Conservation (phyloP, 768 basidiomycete genomes). For the Amanita jacksonii region DNA sequence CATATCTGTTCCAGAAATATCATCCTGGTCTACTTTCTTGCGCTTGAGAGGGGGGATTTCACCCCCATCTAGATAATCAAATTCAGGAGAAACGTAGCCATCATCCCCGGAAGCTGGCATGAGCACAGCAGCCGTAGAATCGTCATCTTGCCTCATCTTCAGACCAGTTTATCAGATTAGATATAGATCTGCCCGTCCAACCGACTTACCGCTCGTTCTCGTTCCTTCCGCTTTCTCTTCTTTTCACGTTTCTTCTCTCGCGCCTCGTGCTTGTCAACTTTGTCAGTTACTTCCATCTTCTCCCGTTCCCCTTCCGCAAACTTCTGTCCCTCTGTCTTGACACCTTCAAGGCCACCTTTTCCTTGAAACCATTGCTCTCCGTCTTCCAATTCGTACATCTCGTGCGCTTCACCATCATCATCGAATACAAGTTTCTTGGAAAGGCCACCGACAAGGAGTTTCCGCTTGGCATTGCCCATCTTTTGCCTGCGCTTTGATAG, state of each 20-base stretch:
- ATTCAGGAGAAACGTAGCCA: slow-evolving; percentile 65
- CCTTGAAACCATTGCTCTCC: slow-evolving; percentile 61
- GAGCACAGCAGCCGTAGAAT: slow-evolving; percentile 27
- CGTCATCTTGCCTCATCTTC: slow-evolving; percentile 23
- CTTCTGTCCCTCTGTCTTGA: slow-evolving; percentile 51
- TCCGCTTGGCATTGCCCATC: slow-evolving; percentile 64
- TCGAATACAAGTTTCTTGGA: slow-evolving; percentile 82
- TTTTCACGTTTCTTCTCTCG: slow-evolving; percentile 85
- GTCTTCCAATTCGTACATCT: slow-evolving; percentile 76
- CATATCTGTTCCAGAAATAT: neutral
- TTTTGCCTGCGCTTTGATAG: slow-evolving; percentile 80
- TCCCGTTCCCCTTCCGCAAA: slow-evolving; percentile 70
- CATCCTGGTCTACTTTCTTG: slow-evolving; percentile 2
- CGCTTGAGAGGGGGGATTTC: slow-evolving; percentile 25
- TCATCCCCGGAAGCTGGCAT: slow-evolving; percentile 33
- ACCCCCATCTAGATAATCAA: slow-evolving; percentile 32
- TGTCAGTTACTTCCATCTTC: slow-evolving; percentile 62
- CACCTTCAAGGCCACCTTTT: slow-evolving; percentile 54
- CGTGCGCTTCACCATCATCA: slow-evolving; percentile 73
- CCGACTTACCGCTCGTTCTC: slow-evolving; percentile 39
- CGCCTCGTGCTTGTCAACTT: slow-evolving; percentile 71
- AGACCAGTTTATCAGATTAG: slow-evolving; percentile 9
- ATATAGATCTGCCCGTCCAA: neutral
- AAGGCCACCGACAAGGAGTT: slow-evolving; percentile 51
- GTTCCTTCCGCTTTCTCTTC: slow-evolving; percentile 85